phyloP scores from a whole-genome alignment of 2,329 filamentous ascomycete genomes.

The Fusarium multiceps region DNA sequence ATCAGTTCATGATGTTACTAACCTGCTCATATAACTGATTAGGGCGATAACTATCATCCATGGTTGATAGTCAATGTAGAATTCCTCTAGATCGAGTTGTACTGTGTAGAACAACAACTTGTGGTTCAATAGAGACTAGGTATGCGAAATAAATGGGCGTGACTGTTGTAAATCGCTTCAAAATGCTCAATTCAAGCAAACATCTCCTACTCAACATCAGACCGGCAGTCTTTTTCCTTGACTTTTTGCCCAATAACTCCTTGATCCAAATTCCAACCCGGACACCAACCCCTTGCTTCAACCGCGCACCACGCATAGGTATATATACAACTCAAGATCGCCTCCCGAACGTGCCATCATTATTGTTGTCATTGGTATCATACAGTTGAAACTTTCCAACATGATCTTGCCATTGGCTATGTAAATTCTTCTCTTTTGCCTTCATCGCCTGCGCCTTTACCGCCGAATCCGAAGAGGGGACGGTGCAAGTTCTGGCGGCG shows the following conservation, averaged over 20 bases:
- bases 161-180: neutral
- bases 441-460: conserved; percentile 24
- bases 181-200: conserved; percentile 6
- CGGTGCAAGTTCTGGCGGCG: conserved; percentile 50
- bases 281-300: conserved; percentile 14
- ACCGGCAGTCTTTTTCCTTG: neutral
- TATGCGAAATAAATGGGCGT: neutral
- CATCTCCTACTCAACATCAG: conserved; percentile 9
- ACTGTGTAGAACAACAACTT: neutral
- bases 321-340: conserved; percentile 29
- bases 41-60: neutral
- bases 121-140: neutral
- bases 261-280: conserved; percentile 18
- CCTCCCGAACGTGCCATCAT: conserved; percentile 22
- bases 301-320: conserved; percentile 20
- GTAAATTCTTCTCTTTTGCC: conserved; percentile 5
- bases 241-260: conserved; percentile 33
- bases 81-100: neutral
- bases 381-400: conserved; percentile 31
- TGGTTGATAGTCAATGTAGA: neutral
- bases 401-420: conserved; percentile 22
- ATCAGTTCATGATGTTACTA: conserved; percentile 30
- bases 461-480: conserved; percentile 50
- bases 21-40: neutral
- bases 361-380: conserved; percentile 35